These are phyloP conservation scores for Clonostachys rosea DNA, from an alignment of 2,329 filamentous ascomycete genomes.

Conservation along the genomic window DNA sequence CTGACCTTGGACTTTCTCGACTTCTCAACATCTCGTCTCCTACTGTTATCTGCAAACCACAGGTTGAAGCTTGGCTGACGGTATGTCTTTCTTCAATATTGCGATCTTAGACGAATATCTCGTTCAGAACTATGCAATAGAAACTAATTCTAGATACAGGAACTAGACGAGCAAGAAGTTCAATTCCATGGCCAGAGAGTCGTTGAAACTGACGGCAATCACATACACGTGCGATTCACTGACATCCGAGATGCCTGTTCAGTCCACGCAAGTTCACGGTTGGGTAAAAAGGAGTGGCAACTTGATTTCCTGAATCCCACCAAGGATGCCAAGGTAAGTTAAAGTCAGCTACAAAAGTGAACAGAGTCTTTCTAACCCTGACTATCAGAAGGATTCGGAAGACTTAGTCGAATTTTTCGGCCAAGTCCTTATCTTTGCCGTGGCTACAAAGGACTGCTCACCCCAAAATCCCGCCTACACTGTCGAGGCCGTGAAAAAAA, in stretches of 20 bases:
- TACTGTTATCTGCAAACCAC: conserved; percentile 18
- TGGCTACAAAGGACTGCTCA: not conserved
- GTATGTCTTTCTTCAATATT: conserved; percentile 20
- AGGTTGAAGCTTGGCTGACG: conserved; percentile 37
- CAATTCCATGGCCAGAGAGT: conserved; percentile 29
- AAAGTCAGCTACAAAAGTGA: too few species aligned
- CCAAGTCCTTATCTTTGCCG: not conserved
- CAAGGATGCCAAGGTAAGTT: conserved; percentile 6
- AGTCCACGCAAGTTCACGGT: conserved; percentile 38
- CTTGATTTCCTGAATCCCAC: conserved; percentile 13
- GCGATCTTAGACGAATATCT: conserved; percentile 1
- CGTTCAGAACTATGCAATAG: too few species aligned
- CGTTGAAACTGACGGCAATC: conserved; percentile 27
- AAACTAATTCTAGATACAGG: conserved; percentile 18
- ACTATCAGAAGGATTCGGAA: too few species aligned
- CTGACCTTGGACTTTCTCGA: conserved; percentile 37
- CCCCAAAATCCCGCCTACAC: conserved; percentile 22
- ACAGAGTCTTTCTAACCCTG: too few species aligned
- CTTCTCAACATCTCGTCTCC: conserved; percentile 34
- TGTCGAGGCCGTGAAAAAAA: conserved; percentile 17
- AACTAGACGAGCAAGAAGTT: conserved; percentile 24
- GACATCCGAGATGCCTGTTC: conserved; percentile 57
- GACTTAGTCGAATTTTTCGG: not conserved
- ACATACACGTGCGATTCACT: conserved; percentile 49
- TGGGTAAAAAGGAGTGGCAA: conserved; percentile 39